Conservation (phyloP, 2,329 filamentous ascomycete genomes). For the Sphaceloma murrayae region DNA sequence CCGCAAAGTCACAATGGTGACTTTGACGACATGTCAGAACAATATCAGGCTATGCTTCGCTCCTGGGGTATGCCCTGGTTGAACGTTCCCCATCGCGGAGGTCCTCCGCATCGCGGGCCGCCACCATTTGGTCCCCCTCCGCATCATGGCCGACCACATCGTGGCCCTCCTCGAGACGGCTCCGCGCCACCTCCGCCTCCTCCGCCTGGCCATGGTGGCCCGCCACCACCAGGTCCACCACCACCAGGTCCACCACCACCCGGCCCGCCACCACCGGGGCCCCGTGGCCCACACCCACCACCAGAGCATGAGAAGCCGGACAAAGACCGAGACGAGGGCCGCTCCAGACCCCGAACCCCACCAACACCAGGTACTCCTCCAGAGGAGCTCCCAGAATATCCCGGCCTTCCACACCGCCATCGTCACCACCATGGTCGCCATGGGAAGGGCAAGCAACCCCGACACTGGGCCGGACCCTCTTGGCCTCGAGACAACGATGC, state of each 20-base stretch:
- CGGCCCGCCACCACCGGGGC: slow-evolving; percentile 8
- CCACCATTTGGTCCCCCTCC: no score
- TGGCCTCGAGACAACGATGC: no score
- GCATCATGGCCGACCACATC: slow-evolving; percentile 22
- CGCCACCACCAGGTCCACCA: slow-evolving; percentile 19
- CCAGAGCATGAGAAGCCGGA: slow-evolving; percentile 11
- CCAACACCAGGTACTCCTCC: slow-evolving; percentile 20
- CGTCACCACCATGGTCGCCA: slow-evolving; percentile 3
- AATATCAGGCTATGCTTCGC: not conserved
- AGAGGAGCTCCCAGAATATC: slow-evolving; percentile 22
- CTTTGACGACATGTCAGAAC: not conserved
- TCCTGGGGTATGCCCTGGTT: slow-evolving; percentile 3
- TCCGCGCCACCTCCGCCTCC: slow-evolving; percentile 21
- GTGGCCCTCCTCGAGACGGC: no score
- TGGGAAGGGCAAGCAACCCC: no score
- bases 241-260: slow-evolving; percentile 18
- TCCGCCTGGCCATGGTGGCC: slow-evolving; percentile 20
- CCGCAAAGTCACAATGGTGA: not conserved
- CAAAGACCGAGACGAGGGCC: slow-evolving; percentile 14
- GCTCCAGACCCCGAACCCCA: slow-evolving; percentile 16
- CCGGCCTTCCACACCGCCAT: slow-evolving; percentile 15
- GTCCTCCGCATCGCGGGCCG: slow-evolving; percentile 20
- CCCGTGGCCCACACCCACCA: slow-evolving; percentile 14
- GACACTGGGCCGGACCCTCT: no score
- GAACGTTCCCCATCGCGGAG: slow-evolving; percentile 6